A percentile compares a stretch with the other conserved stretches of the same genome.
Conservation (phyloP, 1,284 basidiomycete genomes). For the Vanrija sp. region DNA sequence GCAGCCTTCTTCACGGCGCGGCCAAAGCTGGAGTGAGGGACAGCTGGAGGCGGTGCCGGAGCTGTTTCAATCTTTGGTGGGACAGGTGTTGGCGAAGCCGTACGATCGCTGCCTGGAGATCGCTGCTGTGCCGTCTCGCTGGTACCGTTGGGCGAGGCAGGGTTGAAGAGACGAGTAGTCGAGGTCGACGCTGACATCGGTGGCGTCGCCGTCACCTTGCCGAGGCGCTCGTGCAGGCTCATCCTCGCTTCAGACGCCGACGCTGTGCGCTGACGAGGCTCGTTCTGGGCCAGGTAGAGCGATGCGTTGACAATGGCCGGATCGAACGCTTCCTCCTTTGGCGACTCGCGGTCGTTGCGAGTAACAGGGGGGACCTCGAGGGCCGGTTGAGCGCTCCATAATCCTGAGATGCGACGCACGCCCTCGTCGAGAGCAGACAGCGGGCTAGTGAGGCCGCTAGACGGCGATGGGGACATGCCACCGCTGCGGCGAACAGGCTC, state of each 20-base stretch:
- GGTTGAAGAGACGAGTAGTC: too few relatives aligned
- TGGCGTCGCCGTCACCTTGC: too few relatives aligned
- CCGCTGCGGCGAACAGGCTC: conserved; percentile 4
- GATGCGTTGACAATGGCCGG: conserved; percentile 19
- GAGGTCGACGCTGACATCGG: too few relatives aligned
- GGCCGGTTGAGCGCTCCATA: conserved; percentile 15
- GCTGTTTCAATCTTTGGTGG: conserved; percentile 9
- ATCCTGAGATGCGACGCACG: conserved; percentile 31
- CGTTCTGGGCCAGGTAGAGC: neutral
- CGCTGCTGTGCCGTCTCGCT: neutral
- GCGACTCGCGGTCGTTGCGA: conserved; percentile 2
- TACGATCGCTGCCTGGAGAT: conserved; percentile 12
- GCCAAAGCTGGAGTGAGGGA: conserved; percentile 20
- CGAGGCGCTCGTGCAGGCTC: conserved; percentile 13
- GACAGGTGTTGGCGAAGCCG: conserved; percentile 11
- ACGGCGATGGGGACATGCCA: conserved; percentile 8
- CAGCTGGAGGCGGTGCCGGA: conserved; percentile 4
- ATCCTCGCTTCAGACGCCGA: neutral
- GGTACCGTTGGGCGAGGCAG: neutral
- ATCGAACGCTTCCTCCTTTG: conserved; percentile 31
- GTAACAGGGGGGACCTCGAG: neutral
- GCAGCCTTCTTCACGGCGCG: conserved; percentile 4
- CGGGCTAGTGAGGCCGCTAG: neutral
- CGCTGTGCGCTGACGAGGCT: conserved; percentile 1
- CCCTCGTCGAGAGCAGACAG: conserved; percentile 29